Conservation (phyloP, 352 stramenopile genomes). For the Pythium utonaiense region DNA sequence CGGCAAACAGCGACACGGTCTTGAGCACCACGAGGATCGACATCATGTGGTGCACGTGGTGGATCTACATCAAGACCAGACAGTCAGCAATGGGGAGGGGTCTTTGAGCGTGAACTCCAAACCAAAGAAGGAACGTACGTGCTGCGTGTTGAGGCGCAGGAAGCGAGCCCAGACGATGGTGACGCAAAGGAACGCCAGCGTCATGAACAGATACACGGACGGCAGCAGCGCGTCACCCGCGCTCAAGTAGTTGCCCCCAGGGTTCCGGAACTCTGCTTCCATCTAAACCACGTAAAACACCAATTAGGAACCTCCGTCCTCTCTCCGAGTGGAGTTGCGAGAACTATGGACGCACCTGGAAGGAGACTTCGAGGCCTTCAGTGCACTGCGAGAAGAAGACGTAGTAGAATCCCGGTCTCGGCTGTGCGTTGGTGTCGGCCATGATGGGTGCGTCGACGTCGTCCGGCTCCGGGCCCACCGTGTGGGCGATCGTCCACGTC, state of each 20-base stretch:
- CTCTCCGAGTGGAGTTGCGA: no score
- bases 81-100: no score
- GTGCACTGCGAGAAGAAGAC: conserved; percentile 85
- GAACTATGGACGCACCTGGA: conserved; percentile 64
- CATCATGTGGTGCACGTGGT: conserved; percentile 97
- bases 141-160: conserved; percentile 42
- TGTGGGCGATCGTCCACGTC: conserved; percentile 52
- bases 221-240: conserved; percentile 82
- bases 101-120: no score
- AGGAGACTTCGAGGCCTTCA: conserved; percentile 73
- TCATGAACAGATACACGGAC: conserved; percentile 79
- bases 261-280: conserved; percentile 79
- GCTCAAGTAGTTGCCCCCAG: conserved; percentile 80
- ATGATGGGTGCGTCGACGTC: conserved; percentile 6
- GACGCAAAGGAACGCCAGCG: conserved; percentile 59
- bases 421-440: conserved; percentile 16
- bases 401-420: conserved; percentile 80
- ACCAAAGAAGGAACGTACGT: conserved; percentile 49
- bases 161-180: conserved; percentile 62
- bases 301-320: conserved; percentile 11
- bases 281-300: conserved; percentile 47
- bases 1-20: conserved; percentile 90
- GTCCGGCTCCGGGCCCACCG: conserved; percentile 26
- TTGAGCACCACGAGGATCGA: conserved; percentile 92
- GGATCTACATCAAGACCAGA: no score